Evolutionary conservation across 192 early-diverging fungal species (phyloP).

Genomic region (Mortierella hygrophila): DNA sequence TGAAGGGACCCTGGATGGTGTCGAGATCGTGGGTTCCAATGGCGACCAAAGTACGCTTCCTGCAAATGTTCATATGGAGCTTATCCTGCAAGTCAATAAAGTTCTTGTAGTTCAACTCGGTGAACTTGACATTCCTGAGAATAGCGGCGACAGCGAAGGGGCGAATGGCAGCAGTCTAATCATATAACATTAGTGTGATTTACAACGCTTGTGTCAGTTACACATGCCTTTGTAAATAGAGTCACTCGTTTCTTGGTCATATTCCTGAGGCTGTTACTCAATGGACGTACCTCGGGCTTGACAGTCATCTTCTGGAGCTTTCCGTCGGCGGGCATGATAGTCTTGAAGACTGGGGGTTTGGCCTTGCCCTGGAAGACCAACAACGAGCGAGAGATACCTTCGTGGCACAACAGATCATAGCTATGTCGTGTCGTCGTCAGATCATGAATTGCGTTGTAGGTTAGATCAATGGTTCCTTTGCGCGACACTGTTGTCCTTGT

Average conservation of each 20-base stretch:
- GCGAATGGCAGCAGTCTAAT: conserved; percentile 84
- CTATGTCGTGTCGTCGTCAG: conserved; percentile 52
- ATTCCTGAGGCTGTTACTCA: background rate
- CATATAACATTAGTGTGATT: background rate
- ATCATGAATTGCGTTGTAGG: background rate
- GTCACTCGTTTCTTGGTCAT: background rate
- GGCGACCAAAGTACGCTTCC: conserved; percentile 94
- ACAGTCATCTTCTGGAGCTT: conserved; percentile 73
- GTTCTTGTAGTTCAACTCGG: conserved; percentile 85
- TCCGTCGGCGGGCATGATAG: conserved; percentile 68
- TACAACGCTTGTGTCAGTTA: background rate
- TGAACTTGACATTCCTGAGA: conserved; percentile 89
- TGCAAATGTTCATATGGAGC: conserved; percentile 97
- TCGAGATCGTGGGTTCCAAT: conserved; percentile 99
- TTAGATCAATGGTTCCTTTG: background rate
- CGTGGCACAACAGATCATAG: conserved; percentile 97
- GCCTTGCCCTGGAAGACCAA: conserved; percentile 84
- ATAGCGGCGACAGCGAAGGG: conserved; percentile 92
- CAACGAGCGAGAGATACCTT: conserved; percentile 93
- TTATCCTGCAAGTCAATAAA: conserved; percentile 99
- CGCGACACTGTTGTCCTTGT: background rate
- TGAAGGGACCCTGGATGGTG: conserved; percentile 93
- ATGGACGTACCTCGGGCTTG: conserved; percentile 72
- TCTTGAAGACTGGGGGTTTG: conserved; percentile 76
- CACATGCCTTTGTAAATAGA: background rate